These are phyloP conservation scores for Mycena rosella DNA, from an alignment of 768 basidiomycete species.

Conservation along the genomic window DNA sequence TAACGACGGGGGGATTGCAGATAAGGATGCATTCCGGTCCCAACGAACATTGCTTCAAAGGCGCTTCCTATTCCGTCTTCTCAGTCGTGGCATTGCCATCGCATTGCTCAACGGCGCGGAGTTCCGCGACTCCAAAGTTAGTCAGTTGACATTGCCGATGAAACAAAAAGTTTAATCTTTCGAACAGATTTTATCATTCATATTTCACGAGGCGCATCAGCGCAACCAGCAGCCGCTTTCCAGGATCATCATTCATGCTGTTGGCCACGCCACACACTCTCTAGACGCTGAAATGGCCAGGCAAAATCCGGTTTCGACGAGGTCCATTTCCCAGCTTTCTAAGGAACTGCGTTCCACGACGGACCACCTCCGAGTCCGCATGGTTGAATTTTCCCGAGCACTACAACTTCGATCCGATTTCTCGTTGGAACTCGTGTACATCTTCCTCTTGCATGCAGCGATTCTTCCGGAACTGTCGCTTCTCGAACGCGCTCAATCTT, in stretches of 20 bases:
- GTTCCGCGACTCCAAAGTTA: conserved; percentile 75
- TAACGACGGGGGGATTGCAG: conserved; percentile 61
- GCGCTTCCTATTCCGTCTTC: conserved; percentile 60
- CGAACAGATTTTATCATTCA: conserved; percentile 69
- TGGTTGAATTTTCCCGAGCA: conserved; percentile 9
- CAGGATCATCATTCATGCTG: conserved; percentile 27
- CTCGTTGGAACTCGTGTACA: conserved; percentile 26
- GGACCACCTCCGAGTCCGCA: conserved; percentile 1
- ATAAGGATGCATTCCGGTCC: conserved; percentile 24
- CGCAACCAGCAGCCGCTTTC: conserved; percentile 30
- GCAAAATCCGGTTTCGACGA: not conserved
- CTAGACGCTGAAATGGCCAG: conserved; percentile 20
- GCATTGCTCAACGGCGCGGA: conserved; percentile 65
- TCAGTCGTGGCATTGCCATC: conserved; percentile 64
- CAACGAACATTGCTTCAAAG: conserved; percentile 60
- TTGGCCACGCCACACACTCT: not conserved
- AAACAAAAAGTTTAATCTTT: not conserved
- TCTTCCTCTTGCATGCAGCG: conserved; percentile 21
- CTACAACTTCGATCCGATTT: not conserved
- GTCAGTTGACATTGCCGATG: conserved; percentile 1
- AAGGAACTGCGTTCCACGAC: not conserved
- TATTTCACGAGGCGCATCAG: conserved; percentile 55
- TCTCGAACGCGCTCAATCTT: conserved; percentile 55
- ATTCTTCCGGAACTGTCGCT: conserved; percentile 39
- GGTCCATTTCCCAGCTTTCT: not conserved